Evolutionary conservation across 2,329 filamentous ascomycete genomes (phyloP).

Genomic region (Alternaria sp.): DNA sequence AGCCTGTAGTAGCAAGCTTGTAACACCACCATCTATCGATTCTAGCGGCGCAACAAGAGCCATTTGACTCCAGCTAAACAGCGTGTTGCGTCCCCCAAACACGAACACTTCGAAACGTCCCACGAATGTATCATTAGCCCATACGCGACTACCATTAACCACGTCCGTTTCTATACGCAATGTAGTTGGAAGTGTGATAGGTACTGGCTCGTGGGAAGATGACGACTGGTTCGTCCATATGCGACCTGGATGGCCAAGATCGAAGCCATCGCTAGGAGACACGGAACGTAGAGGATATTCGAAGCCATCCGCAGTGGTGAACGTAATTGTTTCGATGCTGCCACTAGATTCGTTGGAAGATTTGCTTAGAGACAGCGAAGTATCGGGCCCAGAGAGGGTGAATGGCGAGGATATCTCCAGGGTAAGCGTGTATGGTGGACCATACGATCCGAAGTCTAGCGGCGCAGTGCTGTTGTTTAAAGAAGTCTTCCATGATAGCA

Average conservation of each 20-base stretch:
- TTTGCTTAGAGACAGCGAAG: conserved; percentile 48
- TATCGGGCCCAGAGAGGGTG: conserved; percentile 55
- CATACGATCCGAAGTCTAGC: conserved; percentile 54
- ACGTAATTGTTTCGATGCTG: conserved; percentile 49
- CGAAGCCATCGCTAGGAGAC: conserved; percentile 54
- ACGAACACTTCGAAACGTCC: conserved; percentile 65
- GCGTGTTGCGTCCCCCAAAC: conserved; percentile 60
- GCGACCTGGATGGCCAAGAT: conserved; percentile 58
- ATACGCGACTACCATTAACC: conserved; percentile 59
- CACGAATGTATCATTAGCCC: conserved; percentile 56
- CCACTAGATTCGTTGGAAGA: conserved; percentile 21
- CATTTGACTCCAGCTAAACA: conserved; percentile 66
- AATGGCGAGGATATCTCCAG: conserved; percentile 55
- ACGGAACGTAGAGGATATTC: conserved; percentile 61
- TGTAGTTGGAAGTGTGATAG: conserved; percentile 42
- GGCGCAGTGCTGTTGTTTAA: conserved; percentile 12
- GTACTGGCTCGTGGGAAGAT: conserved; percentile 56
- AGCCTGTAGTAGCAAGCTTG: conserved; percentile 18
- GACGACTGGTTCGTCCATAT: conserved; percentile 61
- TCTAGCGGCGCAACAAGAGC: conserved; percentile 63
- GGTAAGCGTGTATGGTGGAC: conserved; percentile 56
- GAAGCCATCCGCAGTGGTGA: conserved; percentile 50
- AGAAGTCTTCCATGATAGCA: conserved; percentile 45
- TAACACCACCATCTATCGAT: conserved; percentile 39
- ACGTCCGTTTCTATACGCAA: conserved; percentile 57